Percentiles rank a stretch among this genome's conserved stretches.
Conservation (phyloP, 345 rosid genomes). For the Eucalyptus erythrocorys region DNA sequence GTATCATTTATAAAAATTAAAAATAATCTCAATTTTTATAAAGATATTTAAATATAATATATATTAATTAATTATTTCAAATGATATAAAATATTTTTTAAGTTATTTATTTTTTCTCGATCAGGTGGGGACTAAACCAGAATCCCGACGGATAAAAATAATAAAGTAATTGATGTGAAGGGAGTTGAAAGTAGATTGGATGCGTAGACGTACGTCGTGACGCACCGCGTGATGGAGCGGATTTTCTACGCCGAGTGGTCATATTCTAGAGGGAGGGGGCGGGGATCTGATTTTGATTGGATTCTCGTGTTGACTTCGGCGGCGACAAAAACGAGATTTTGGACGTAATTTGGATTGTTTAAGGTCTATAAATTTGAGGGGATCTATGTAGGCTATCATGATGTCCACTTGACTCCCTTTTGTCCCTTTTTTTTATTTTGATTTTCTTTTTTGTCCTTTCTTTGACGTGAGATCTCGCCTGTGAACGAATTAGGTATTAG, state of each 20-base stretch:
- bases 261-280: neutral
- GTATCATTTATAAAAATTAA: too few species aligned
- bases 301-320: neutral
- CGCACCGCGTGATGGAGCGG: neutral
- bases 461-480: neutral
- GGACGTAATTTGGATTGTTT: neutral
- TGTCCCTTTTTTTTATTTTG: neutral
- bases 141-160: neutral
- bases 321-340: neutral
- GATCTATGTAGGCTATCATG: neutral
- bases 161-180: neutral
- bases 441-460: neutral
- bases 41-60: too few species aligned
- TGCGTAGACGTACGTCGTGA: neutral
- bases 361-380: neutral
- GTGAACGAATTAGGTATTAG: neutral
- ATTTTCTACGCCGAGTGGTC: neutral
- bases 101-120: neutral
- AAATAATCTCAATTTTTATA: accelerated
- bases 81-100: accelerated
- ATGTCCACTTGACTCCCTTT: neutral
- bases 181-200: neutral
- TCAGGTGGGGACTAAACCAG: neutral
- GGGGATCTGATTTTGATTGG: neutral
- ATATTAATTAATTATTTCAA: too few species aligned